These are phyloP conservation scores for Fusarium circinatum DNA, from an alignment of 2,329 filamentous ascomycete species.

Conservation along the genomic window DNA sequence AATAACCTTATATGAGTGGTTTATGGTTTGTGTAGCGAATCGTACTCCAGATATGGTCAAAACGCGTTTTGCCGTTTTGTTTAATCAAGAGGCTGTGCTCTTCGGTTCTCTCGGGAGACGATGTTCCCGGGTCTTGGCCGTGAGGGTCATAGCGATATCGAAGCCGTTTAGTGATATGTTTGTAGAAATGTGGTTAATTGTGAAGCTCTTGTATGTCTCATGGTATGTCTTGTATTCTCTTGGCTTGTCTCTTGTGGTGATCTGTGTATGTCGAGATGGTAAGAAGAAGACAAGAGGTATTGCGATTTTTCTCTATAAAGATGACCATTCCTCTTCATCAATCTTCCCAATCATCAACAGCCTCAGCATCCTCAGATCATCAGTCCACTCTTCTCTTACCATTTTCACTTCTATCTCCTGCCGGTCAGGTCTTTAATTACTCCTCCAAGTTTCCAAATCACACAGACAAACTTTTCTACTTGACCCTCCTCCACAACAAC, in stretches of 20 bases:
- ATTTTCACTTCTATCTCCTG: neutral
- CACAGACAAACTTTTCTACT: neutral
- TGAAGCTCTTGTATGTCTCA: slow-evolving; percentile 10
- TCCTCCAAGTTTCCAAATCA: neutral
- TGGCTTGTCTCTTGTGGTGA: neutral
- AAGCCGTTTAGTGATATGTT: neutral
- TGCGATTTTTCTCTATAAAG: neutral
- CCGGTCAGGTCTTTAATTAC: slow-evolving; percentile 9
- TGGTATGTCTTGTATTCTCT: neutral
- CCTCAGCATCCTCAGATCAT: neutral
- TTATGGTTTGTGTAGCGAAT: neutral
- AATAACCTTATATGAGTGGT: neutral
- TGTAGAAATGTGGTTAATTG: neutral
- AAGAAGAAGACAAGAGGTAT: neutral
- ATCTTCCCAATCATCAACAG: neutral
- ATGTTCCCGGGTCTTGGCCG: slow-evolving; percentile 8
- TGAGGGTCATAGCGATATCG: slow-evolving; percentile 48
- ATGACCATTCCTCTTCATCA: neutral
- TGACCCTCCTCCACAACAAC: neutral
- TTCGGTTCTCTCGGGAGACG: neutral
- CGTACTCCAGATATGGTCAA: neutral
- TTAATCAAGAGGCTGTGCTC: slow-evolving; percentile 10
- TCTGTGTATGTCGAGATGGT: neutral
- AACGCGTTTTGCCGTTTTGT: slow-evolving; percentile 5
- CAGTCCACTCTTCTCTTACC: fast-evolving